phyloP scores from a whole-genome alignment of 129 eudicot species.

The Arctium minus region DNA sequence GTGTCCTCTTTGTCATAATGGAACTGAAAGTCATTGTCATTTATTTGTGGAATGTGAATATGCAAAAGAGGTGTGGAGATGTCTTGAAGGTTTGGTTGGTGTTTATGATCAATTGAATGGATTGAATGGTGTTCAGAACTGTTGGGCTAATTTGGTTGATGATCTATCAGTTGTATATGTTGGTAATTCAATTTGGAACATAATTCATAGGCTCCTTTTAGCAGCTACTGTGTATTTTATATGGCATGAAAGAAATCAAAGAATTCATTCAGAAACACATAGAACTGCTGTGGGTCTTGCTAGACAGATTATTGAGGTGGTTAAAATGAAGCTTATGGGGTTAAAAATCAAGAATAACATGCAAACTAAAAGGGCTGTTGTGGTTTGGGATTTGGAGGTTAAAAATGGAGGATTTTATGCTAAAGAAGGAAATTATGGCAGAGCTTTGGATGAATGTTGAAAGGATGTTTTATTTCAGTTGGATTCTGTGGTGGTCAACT shows the following conservation, averaged over 20 bases:
- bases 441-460: too few species aligned
- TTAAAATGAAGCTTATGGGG: neutral
- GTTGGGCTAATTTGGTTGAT: neutral
- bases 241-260: neutral
- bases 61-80: neutral
- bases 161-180: fast-evolving
- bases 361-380: too few species aligned
- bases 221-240: neutral
- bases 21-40: neutral
- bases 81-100: neutral
- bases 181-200: neutral
- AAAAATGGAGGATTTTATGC: too few species aligned
- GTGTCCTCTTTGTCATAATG: neutral
- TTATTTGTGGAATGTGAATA: neutral
- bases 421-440: too few species aligned
- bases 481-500: too few species aligned
- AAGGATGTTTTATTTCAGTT: too few species aligned
- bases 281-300: neutral
- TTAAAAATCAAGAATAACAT: too few species aligned
- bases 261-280: neutral
- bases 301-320: neutral
- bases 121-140: fast-evolving
- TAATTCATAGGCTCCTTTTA: neutral
- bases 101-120: fast-evolving
- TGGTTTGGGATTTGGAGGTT: too few species aligned